Evolutionary conservation across 345 rosid genomes (phyloP).

Genomic region (Corymbia maculata): DNA sequence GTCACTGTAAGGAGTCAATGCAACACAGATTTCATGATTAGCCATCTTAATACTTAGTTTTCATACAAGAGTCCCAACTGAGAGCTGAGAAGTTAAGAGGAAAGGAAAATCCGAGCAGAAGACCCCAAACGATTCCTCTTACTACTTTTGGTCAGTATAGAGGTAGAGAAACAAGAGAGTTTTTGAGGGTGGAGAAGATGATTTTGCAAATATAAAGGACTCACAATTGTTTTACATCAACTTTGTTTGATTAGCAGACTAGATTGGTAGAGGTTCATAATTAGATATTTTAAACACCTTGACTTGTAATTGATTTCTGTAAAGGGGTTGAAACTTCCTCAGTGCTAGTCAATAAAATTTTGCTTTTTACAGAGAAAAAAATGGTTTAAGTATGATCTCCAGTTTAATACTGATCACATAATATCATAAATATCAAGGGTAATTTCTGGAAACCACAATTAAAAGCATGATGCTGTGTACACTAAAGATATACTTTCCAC

Average conservation of each 20-base stretch:
- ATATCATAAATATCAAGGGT: not conserved
- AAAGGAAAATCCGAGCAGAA: not conserved
- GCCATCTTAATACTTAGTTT: not conserved
- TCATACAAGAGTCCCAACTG: not conserved
- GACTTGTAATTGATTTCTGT: not conserved
- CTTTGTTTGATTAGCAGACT: not conserved
- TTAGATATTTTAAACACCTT: not conserved
- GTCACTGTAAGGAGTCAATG: conserved; percentile 8
- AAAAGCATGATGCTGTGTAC: not conserved
- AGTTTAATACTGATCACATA: not conserved
- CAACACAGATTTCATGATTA: not conserved
- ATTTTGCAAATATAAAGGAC: not conserved
- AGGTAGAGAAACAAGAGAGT: not conserved
- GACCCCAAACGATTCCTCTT: not conserved
- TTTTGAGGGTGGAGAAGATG: not conserved
- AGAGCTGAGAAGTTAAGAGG: not conserved
- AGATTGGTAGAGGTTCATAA: not conserved
- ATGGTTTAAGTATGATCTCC: not conserved
- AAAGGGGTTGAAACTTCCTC: not conserved
- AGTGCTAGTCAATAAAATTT: not conserved
- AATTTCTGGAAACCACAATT: not conserved
- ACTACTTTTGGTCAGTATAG: not conserved
- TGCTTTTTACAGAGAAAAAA: not conserved
- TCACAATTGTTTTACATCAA: not conserved
- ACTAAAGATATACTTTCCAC: not conserved